phyloP scores from a whole-genome alignment of 257 asterid species.

The Jacaranda copaia region DNA sequence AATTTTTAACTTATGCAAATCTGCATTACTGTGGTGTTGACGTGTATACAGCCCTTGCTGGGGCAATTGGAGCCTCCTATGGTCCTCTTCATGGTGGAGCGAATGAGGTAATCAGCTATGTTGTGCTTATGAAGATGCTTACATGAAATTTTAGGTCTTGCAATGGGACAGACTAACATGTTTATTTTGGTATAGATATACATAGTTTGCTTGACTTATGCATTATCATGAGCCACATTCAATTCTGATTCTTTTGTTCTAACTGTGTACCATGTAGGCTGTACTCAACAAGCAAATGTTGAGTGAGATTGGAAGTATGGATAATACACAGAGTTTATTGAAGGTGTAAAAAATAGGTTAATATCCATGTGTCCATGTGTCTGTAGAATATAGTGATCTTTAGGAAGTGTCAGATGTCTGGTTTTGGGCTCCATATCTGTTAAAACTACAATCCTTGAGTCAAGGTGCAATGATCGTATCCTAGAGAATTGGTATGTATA shows the following conservation, averaged over 20 bases:
- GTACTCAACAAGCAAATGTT: constrained; percentile 99
- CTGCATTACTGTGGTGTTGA: constrained; percentile 87
- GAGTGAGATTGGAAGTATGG: constrained; percentile 88
- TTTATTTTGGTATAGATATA: too few relatives aligned
- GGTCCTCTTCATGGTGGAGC: constrained; percentile 99
- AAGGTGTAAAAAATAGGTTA: constrained; percentile 95
- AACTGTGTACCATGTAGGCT: constrained; percentile 54
- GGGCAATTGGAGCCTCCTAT: constrained; percentile 98
- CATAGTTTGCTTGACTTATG: too few relatives aligned
- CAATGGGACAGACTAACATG: background rate
- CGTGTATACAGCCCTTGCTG: constrained; percentile 96
- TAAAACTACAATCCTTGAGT: constrained; percentile 97
- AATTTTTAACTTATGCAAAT: constrained; percentile 29
- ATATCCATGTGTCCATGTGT: constrained; percentile 13
- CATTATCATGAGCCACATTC: too few relatives aligned
- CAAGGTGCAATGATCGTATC: too few relatives aligned
- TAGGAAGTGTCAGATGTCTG: constrained; percentile 98
- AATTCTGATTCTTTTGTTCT: too few relatives aligned
- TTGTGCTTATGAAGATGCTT: constrained; percentile 24
- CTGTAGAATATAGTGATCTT: constrained; percentile 8
- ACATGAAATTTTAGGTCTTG: constrained; percentile 4
- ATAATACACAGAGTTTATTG: constrained; percentile 87
- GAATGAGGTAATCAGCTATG: constrained; percentile 69
- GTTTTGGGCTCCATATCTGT: constrained; percentile 98
- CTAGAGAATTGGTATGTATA: too few relatives aligned